A percentile compares a stretch with the other conserved stretches of the same genome.
phyloP scores from a whole-genome alignment of 2,329 filamentous ascomycete genomes.

The Fusarium sp. region DNA sequence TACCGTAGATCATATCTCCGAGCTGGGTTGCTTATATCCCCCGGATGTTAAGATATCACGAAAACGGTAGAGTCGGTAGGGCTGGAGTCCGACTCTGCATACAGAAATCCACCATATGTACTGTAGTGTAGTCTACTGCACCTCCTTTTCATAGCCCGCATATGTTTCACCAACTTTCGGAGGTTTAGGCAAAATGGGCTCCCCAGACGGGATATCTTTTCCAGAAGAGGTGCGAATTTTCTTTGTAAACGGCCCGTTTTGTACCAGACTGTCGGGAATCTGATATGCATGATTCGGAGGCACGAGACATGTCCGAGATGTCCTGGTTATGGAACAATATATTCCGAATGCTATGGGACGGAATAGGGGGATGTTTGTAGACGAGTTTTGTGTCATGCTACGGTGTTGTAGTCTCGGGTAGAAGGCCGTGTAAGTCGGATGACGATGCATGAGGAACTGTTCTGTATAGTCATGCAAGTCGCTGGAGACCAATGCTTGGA shows the following conservation, averaged over 20 bases:
- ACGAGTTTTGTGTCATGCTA: neutral
- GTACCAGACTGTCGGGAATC: conserved; percentile 33
- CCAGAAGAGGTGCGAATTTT: neutral
- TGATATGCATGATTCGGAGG: conserved; percentile 9
- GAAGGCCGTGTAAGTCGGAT: neutral
- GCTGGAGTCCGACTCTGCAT: conserved; percentile 18
- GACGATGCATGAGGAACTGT: neutral
- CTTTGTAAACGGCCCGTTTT: conserved; percentile 29
- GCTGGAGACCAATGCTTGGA: neutral
- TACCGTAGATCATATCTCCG: neutral
- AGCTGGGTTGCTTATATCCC: neutral
- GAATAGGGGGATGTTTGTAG: neutral
- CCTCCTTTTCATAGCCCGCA: neutral
- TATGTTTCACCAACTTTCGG: conserved; percentile 23
- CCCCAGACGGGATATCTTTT: neutral
- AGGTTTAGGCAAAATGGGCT: conserved; percentile 27
- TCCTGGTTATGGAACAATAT: neutral
- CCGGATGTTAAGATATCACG: neutral
- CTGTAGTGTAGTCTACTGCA: neutral
- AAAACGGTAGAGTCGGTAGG: conserved; percentile 12
- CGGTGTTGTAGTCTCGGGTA: neutral
- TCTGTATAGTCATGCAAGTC: neutral
- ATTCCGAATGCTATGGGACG: neutral
- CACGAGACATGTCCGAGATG: conserved; percentile 6
- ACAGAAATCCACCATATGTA: too few relatives aligned